Percentiles rank a stretch among this genome's conserved stretches.
Evolutionary conservation across 257 asterid species (phyloP).

Genomic region (Handroanthus guayacan): DNA sequence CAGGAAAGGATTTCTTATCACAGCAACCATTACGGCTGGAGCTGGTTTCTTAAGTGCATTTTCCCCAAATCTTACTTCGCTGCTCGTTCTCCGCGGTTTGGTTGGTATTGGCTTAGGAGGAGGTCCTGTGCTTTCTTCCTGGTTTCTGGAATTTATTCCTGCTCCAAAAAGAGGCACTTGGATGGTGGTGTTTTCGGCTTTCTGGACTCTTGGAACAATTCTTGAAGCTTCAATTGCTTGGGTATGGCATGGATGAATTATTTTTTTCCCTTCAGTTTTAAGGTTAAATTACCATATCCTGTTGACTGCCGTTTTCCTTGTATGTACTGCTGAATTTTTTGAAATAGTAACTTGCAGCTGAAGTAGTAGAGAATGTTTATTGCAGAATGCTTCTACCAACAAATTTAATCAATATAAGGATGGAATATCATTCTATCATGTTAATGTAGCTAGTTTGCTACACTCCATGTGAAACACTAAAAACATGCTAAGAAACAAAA

Average conservation of each 20-base stretch:
- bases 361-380: not conserved
- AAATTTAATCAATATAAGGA: not conserved
- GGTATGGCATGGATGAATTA: constrained; percentile 50
- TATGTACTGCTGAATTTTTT: not conserved
- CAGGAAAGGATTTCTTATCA: constrained; percentile 76
- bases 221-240: constrained; percentile 84
- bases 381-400: not conserved
- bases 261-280: constrained; percentile 21
- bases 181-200: constrained; percentile 75
- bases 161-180: constrained; percentile 79
- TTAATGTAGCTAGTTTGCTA: constrained; percentile 2
- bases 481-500: not conserved
- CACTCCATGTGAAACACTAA: not conserved
- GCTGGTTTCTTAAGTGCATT: constrained; percentile 75
- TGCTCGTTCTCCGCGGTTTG: constrained; percentile 59
- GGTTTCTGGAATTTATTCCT: constrained; percentile 86
- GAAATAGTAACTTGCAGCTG: not conserved
- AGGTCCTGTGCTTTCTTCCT: constrained; percentile 74
- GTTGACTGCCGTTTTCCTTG: constrained; percentile 18
- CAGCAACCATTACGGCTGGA: constrained; percentile 51
- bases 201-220: constrained; percentile 78
- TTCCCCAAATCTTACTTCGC: constrained; percentile 56
- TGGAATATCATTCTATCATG: not conserved
- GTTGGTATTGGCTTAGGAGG: constrained; percentile 83
- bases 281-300: constrained; percentile 20